phyloP scores from a whole-genome alignment of 2,329 filamentous ascomycete genomes.

The Ampelomyces quisqualis region DNA sequence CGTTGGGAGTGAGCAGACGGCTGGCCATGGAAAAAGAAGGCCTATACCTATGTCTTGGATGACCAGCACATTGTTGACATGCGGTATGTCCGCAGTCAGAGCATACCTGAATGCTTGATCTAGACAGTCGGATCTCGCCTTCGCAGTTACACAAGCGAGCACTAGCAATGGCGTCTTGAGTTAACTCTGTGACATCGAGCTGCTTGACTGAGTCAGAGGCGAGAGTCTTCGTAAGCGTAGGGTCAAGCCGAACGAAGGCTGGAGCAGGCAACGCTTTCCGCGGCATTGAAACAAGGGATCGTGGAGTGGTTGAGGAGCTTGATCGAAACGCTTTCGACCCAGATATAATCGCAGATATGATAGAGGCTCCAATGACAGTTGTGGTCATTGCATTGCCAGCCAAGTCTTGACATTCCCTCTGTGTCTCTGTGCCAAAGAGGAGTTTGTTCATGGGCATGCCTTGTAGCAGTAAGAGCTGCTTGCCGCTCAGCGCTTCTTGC shows the following conservation, averaged over 20 bases:
- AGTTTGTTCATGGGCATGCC: slow-evolving; percentile 66
- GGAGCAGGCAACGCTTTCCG: not conserved
- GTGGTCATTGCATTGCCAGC: slow-evolving; percentile 80
- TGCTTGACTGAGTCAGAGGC: not conserved
- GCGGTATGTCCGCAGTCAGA: slow-evolving; percentile 56
- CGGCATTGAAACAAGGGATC: not conserved
- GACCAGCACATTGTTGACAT: slow-evolving; percentile 56
- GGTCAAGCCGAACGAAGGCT: not conserved
- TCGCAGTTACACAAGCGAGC: slow-evolving; percentile 61
- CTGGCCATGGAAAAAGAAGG: slow-evolving; percentile 5
- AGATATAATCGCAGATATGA: slow-evolving; percentile 60
- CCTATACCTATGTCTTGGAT: slow-evolving; percentile 54
- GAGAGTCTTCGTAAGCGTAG: not conserved
- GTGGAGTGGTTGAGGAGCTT: not conserved
- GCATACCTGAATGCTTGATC: slow-evolving; percentile 51
- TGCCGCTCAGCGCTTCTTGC: slow-evolving; percentile 61
- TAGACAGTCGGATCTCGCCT: slow-evolving; percentile 45
- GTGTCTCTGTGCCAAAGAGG: slow-evolving; percentile 62
- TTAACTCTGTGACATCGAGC: slow-evolving; percentile 16
- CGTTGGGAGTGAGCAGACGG: slow-evolving; percentile 42
- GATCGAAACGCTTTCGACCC: slow-evolving; percentile 15
- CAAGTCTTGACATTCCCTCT: slow-evolving; percentile 63
- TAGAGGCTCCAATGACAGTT: slow-evolving; percentile 66
- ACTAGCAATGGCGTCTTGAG: slow-evolving; percentile 36
- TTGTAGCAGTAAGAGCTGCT: slow-evolving; percentile 66